A percentile compares a stretch with the other conserved stretches of the same genome.
Conservation (phyloP, 495 filamentous ascomycete species). For the Amorphotheca resinae region DNA sequence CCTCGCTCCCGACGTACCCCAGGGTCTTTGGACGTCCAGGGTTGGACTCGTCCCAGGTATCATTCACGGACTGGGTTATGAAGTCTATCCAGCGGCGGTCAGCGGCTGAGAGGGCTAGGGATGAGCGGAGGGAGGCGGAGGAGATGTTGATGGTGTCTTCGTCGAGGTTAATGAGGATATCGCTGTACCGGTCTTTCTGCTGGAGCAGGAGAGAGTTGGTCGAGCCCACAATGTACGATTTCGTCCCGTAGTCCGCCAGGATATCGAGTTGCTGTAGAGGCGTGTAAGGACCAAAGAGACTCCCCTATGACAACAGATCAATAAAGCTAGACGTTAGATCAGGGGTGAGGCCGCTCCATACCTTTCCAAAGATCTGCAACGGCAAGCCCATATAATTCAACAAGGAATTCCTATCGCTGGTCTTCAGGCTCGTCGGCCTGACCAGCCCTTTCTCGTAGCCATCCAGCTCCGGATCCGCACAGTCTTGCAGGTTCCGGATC, state of each 20-base stretch:
- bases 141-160: conserved; percentile 77
- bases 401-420: conserved; percentile 82
- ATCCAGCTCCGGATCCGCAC: conserved; percentile 80
- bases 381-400: conserved; percentile 90
- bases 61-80: conserved; percentile 81
- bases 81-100: conserved; percentile 96
- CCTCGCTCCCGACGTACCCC: conserved; percentile 92
- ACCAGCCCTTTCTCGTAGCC: conserved; percentile 62
- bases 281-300: conserved; percentile 93
- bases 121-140: conserved; percentile 62
- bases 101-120: conserved; percentile 68
- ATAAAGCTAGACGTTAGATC: background rate
- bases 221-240: conserved; percentile 93
- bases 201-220: conserved; percentile 90
- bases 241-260: conserved; percentile 86
- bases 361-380: conserved; percentile 90
- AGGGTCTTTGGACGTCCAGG: conserved; percentile 81
- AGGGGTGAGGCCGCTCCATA: too few relatives aligned
- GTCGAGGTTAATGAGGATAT: conserved; percentile 93
- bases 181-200: conserved; percentile 94
- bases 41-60: conserved; percentile 92
- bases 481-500: conserved; percentile 75
- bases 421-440: conserved; percentile 74
- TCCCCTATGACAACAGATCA: conserved; percentile 43
- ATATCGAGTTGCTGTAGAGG: conserved; percentile 91